phyloP scores from a whole-genome alignment of 768 basidiomycete species.

The Mycena metata region DNA sequence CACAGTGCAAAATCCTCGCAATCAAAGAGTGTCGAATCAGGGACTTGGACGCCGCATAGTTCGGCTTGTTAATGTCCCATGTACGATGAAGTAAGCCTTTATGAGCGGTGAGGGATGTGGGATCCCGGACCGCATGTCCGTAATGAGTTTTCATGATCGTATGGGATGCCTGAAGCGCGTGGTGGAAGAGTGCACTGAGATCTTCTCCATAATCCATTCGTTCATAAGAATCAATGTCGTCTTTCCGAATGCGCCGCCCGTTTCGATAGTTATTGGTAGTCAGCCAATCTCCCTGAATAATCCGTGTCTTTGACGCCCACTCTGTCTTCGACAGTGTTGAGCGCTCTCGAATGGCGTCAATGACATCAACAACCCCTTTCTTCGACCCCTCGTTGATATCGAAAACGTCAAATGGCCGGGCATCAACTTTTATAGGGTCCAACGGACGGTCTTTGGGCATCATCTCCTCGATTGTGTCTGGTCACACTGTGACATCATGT shows the following conservation, averaged over 20 bases:
- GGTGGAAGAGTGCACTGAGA: slow-evolving; percentile 44
- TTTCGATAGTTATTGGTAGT: slow-evolving; percentile 43
- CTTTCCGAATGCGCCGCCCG: slow-evolving; percentile 39
- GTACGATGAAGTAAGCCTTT: slow-evolving; percentile 43
- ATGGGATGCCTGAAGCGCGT: slow-evolving; percentile 44
- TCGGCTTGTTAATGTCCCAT: slow-evolving; percentile 47
- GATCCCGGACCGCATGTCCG: slow-evolving; percentile 42
- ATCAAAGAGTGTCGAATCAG: slow-evolving; percentile 47
- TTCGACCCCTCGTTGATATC: slow-evolving; percentile 50
- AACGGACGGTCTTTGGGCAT: slow-evolving; percentile 42
- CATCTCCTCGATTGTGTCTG: slow-evolving; percentile 7
- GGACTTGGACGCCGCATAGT: slow-evolving; percentile 48
- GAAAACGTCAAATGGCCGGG: slow-evolving; percentile 45
- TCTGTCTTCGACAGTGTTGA: slow-evolving; percentile 34
- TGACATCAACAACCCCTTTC: slow-evolving; percentile 43
- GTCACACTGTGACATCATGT: slow-evolving; percentile 8
- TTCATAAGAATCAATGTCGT: slow-evolving; percentile 42
- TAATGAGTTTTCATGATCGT: slow-evolving; percentile 42
- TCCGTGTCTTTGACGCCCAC: slow-evolving; percentile 40
- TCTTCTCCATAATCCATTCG: slow-evolving; percentile 43
- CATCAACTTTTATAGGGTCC: slow-evolving; percentile 42
- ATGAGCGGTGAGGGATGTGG: slow-evolving; percentile 42
- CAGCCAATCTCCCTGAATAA: slow-evolving; percentile 48
- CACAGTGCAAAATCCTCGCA: slow-evolving; percentile 42
- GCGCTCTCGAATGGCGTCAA: slow-evolving; percentile 40